Evolutionary conservation across 2,329 filamentous ascomycete genomes (phyloP).

Genomic region (Ophiostoma ips): DNA sequence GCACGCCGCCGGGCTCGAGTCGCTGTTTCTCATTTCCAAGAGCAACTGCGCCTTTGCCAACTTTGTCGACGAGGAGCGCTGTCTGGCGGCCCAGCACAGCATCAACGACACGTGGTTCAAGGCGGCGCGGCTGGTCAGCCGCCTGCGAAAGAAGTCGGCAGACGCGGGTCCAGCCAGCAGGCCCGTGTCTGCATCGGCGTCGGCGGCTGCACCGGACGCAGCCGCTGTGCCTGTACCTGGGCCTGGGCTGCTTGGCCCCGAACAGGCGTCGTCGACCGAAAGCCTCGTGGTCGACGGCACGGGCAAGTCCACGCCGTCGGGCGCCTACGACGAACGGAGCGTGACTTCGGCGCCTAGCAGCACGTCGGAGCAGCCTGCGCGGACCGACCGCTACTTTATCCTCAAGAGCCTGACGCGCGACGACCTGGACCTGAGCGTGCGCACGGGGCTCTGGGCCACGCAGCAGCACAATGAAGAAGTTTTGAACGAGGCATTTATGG

Average conservation of each 20-base stretch:
- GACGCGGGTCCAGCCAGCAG: constrained; percentile 28
- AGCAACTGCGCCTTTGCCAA: constrained; percentile 97
- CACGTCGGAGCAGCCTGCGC: constrained; percentile 4
- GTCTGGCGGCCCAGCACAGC: constrained; percentile 61
- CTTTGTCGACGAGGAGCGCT: constrained; percentile 68
- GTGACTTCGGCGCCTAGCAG: not conserved
- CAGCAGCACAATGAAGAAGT: constrained; percentile 83
- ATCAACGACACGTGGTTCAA: constrained; percentile 88
- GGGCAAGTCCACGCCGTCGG: not conserved
- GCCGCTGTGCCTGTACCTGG: too few species aligned
- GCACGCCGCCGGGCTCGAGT: constrained; percentile 67
- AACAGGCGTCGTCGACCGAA: not conserved
- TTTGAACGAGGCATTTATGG: constrained; percentile 72
- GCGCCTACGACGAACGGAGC: not conserved
- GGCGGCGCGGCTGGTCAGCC: constrained; percentile 71
- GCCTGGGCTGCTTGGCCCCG: not conserved
- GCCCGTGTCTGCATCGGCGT: too few species aligned
- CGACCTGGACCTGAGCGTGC: constrained; percentile 78
- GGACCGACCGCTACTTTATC: constrained; percentile 58
- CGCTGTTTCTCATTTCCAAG: constrained; percentile 86
- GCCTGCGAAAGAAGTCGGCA: constrained; percentile 49
- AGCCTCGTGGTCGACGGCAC: constrained; percentile 8
- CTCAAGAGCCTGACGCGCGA: constrained; percentile 86
- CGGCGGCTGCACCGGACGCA: not conserved
- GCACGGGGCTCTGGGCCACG: constrained; percentile 83